These are phyloP conservation scores for Trichoderma harzianum DNA, from an alignment of 2,329 filamentous ascomycete genomes.

Conservation along the genomic window DNA sequence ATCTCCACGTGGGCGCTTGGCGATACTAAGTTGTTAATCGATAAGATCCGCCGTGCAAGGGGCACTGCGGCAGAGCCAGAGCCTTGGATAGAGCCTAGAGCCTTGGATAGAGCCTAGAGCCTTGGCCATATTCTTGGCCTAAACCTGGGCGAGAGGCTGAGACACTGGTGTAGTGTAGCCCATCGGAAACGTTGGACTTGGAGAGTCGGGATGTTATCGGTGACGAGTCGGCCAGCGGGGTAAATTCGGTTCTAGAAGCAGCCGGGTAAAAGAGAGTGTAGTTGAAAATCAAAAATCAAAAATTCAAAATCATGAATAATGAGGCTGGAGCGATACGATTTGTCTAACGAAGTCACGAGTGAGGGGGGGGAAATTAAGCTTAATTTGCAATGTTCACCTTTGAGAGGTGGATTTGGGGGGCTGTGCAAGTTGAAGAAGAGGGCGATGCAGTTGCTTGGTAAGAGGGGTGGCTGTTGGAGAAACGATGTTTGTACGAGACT, in stretches of 20 bases:
- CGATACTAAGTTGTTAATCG: neutral
- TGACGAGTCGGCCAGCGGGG: neutral
- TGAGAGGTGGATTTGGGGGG: neutral
- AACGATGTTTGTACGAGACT: neutral
- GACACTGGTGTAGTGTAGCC: neutral
- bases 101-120: neutral
- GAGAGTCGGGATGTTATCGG: neutral
- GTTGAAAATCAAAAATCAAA: neutral
- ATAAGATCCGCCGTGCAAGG: slow-evolving; percentile 1
- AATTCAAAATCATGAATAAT: neutral
- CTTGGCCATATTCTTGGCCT: neutral
- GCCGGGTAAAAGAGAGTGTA: neutral
- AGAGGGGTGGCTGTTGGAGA: neutral
- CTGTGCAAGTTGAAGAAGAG: neutral
- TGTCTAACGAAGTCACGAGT: neutral
- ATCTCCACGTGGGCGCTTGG: neutral
- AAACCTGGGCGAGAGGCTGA: neutral
- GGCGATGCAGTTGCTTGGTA: neutral
- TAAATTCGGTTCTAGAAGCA: neutral
- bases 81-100: neutral
- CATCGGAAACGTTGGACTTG: neutral
- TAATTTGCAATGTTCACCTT: neutral
- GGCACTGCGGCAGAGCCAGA: neutral
- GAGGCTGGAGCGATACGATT: neutral
- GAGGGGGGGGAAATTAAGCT: slow-evolving; percentile 1